A percentile compares a stretch with the other conserved stretches of the same genome.
These are phyloP conservation scores for Nicotiana tabacum DNA, from an alignment of 257 asterid genomes.

Conservation along the genomic window DNA sequence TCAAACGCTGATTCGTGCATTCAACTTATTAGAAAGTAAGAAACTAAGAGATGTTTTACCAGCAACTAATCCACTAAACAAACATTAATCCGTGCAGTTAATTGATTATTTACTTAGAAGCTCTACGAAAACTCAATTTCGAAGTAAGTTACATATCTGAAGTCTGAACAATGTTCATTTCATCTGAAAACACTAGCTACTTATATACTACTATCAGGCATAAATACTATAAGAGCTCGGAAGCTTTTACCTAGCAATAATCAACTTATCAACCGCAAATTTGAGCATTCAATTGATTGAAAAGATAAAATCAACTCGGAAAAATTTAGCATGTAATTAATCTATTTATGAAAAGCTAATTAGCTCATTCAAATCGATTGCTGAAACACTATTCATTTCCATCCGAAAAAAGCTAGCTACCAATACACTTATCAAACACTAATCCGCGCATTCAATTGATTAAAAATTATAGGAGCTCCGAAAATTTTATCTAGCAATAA, in stretches of 20 bases:
- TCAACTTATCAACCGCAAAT: background rate
- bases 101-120: background rate
- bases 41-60: background rate
- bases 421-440: background rate
- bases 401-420: background rate
- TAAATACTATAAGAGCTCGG: background rate
- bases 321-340: background rate
- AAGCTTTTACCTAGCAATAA: background rate
- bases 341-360: background rate
- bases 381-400: background rate
- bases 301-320: background rate
- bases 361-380: background rate
- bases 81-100: background rate
- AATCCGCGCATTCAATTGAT: background rate
- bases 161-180: background rate
- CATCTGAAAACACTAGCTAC: background rate
- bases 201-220: background rate
- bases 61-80: slow-evolving; percentile 1
- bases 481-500: background rate
- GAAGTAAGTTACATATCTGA: background rate
- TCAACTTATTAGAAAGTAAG: background rate
- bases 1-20: background rate
- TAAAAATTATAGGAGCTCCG: background rate
- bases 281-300: background rate
- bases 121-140: background rate